A percentile compares a stretch with the other conserved stretches of the same genome.
These are phyloP conservation scores for Aspergillus funiculosus DNA, from an alignment of 495 filamentous ascomycete genomes.

Conservation along the genomic window DNA sequence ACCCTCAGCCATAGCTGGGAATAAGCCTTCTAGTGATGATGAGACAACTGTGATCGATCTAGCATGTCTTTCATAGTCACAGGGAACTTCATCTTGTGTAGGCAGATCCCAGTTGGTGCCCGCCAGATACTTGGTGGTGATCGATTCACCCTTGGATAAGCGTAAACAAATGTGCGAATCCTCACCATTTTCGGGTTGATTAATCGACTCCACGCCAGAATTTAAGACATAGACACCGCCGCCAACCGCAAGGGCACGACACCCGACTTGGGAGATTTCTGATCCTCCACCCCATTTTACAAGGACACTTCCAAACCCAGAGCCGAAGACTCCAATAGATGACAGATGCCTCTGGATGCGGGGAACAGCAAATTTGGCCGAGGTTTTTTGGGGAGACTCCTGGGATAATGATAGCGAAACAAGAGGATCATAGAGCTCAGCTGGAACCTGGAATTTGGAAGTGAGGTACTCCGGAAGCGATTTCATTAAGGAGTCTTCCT, in stretches of 20 bases:
- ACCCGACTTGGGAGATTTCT: conserved; percentile 90
- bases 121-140: conserved; percentile 54
- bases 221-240: conserved; percentile 85
- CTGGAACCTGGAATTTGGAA: conserved; percentile 66
- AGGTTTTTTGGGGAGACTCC: conserved; percentile 47
- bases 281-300: conserved; percentile 89
- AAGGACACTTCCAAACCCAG: conserved; percentile 77
- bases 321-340: conserved; percentile 80
- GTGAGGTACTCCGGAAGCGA: conserved; percentile 60
- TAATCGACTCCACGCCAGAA: conserved; percentile 49
- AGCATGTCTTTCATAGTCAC: conserved; percentile 30
- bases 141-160: conserved; percentile 54
- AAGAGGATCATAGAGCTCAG: conserved; percentile 62
- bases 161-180: conserved; percentile 37
- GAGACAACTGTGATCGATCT: conserved; percentile 59
- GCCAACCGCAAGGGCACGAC: conserved; percentile 86
- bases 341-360: conserved; percentile 73
- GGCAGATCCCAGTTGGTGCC: conserved; percentile 42
- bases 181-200: conserved; percentile 17
- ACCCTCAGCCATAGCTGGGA: conserved; percentile 67
- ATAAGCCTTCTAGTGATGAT: conserved; percentile 59
- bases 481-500: conserved; percentile 31
- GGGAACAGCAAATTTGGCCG: conserved; percentile 59
- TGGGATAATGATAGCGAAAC: conserved; percentile 75
- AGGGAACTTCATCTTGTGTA: conserved; percentile 10